phyloP scores from a whole-genome alignment of 208 protist species.

The Leptomonas pyrrhocoris region DNA sequence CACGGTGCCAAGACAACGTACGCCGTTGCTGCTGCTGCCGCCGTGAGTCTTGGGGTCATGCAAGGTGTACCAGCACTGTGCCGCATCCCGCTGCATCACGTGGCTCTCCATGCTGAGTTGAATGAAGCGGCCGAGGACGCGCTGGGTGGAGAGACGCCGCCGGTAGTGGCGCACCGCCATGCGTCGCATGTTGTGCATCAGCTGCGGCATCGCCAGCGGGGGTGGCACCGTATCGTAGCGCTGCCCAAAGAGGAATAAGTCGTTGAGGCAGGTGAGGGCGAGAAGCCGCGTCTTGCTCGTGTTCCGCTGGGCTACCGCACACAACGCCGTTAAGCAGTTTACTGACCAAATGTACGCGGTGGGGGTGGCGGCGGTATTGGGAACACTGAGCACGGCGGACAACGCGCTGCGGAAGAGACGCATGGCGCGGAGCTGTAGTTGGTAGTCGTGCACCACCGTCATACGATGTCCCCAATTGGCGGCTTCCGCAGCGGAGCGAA shows the following conservation, averaged over 20 bases:
- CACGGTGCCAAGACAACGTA: no score
- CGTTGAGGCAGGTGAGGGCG: conserved; percentile 71
- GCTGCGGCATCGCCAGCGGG: conserved; percentile 31
- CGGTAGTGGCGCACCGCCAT: conserved; percentile 81
- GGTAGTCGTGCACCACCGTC: conserved; percentile 68
- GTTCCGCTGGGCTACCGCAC: conserved; percentile 46
- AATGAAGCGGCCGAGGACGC: conserved; percentile 63
- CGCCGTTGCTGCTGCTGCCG: neutral
- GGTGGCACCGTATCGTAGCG: conserved; percentile 39
- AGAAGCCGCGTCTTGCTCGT: conserved; percentile 77
- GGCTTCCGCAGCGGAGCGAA: conserved; percentile 54
- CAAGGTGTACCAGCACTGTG: conserved; percentile 50
- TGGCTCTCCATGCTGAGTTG: conserved; percentile 78
- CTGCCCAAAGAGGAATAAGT: conserved; percentile 60
- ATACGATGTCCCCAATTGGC: conserved; percentile 89
- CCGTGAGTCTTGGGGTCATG: neutral
- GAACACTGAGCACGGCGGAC: conserved; percentile 37
- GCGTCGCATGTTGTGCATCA: conserved; percentile 42
- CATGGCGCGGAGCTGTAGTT: conserved; percentile 63
- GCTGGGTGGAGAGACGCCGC: conserved; percentile 35
- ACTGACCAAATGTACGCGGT: conserved; percentile 35
- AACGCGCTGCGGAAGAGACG: conserved; percentile 59
- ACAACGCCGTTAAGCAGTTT: conserved; percentile 62
- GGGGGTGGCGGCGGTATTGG: neutral
- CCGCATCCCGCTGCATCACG: conserved; percentile 62